Evolutionary conservation across 2,329 filamentous ascomycete genomes (phyloP).

Genomic region (Coniochaeta sp.): DNA sequence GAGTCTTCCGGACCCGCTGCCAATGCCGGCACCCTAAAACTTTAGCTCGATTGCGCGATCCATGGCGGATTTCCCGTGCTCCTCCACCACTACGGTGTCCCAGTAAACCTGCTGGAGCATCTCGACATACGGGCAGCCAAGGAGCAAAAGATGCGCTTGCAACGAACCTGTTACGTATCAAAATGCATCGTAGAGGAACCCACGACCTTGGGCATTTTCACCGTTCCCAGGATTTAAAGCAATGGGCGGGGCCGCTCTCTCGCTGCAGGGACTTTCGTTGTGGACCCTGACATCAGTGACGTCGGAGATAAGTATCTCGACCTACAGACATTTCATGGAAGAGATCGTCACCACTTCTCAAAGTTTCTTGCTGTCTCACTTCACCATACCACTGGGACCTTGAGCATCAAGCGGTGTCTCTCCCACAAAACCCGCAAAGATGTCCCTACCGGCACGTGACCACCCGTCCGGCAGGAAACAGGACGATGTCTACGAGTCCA

Average conservation of each 20-base stretch:
- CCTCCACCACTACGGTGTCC: background rate
- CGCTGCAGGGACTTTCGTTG: background rate
- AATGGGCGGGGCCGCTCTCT: background rate
- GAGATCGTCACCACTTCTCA: background rate
- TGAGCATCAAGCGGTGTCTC: too few species aligned
- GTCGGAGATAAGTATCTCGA: background rate
- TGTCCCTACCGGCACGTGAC: background rate
- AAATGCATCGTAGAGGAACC: background rate
- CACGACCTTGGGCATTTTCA: background rate
- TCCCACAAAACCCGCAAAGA: background rate
- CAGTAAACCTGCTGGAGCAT: background rate
- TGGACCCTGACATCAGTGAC: background rate
- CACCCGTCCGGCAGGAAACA: background rate
- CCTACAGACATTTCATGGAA: background rate
- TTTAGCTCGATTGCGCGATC: background rate
- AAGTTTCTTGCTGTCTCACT: background rate
- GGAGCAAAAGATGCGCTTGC: background rate
- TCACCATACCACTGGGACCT: too few species aligned
- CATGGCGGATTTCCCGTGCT: background rate
- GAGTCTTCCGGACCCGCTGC: background rate
- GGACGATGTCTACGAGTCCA: background rate
- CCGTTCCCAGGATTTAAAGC: background rate
- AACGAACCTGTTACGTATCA: background rate
- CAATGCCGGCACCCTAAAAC: background rate
- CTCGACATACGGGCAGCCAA: too few species aligned